Base-by-base conservation (phyloP, 176 grass and related monocot species). In the Bothriochloa decipiens region DNA sequence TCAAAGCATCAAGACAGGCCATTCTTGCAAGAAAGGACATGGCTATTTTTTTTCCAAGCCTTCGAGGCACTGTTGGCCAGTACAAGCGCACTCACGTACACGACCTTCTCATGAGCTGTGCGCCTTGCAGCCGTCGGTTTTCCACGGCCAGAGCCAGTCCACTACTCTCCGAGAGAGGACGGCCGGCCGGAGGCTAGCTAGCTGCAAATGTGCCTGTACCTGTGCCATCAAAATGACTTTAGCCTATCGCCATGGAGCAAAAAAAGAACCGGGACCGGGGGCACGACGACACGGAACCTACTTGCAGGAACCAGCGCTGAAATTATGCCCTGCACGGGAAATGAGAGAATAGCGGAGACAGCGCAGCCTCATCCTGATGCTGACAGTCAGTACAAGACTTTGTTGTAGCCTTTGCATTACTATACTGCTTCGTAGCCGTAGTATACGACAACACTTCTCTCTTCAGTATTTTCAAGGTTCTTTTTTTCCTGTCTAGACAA, bases 51-150 rank as follows among this genome's bases (percentile, higher is more conserved):
- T 68, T 11, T 42, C 17, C 8, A 58, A 74, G 74, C 66, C 74
- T 39, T 67, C 16, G 75, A 27, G 52, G 55, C 80, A 87, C 75
- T 84, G 75, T 68, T 83, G 1, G 29, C 62, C 9, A 40, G 80
- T 90, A 42, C 66, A 49, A 11, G 5, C 20, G 79, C 43, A 82
- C 46, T 16, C 37, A 82, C 72, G 29, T 35, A 82, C 58, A 27
- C 20, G 25, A 76, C 60, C 86, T 82, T 82, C 27, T 57, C 23
- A 25, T 74, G 84, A 90, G 84, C 88, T 90, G 83, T 90, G 76
- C 69, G 9, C 72, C 29, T 70, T 53, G 3, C 75, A 52, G 60
- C 74, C 84, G 16, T 83, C 75, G 35, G 18, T 83, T 50, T 76
- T 65, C 14, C 40, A 86, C 83, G 77, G 65, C 73, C 78, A 65